Percentiles rank a stretch among this genome's conserved stretches.
These are phyloP conservation scores for Sugiyamaella pinicola DNA, from an alignment of 1,139 yeast genomes.

Conservation along the genomic window DNA sequence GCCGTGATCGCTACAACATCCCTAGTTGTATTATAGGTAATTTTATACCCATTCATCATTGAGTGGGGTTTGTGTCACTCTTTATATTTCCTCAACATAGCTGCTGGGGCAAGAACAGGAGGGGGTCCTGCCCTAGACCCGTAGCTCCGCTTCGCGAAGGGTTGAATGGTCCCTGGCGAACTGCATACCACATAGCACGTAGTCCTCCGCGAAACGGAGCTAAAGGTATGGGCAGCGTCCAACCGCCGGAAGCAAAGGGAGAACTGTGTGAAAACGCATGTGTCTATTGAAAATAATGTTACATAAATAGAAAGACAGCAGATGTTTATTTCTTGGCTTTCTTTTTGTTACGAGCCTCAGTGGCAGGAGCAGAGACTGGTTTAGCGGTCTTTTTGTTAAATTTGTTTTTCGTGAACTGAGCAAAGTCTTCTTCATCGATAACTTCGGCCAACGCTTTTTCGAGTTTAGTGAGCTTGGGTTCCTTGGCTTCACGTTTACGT, in stretches of 20 bases:
- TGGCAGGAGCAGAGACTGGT: background rate
- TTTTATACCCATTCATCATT: constrained; percentile 75
- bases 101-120: too few relatives aligned
- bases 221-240: too few relatives aligned
- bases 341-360: constrained; percentile 5
- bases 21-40: constrained; percentile 97
- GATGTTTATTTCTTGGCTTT: constrained; percentile 14
- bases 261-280: too few relatives aligned
- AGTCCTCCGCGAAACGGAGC: too few relatives aligned
- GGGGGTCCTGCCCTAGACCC: too few relatives aligned
- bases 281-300: constrained; percentile 6
- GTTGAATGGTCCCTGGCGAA: too few relatives aligned
- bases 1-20: constrained; percentile 90
- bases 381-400: constrained; percentile 19
- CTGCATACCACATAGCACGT: too few relatives aligned
- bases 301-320: constrained; percentile 6
- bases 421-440: constrained; percentile 63
- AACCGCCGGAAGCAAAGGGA: too few relatives aligned
- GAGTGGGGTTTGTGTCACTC: constrained; percentile 9
- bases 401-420: constrained; percentile 43
- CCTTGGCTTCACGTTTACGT: constrained; percentile 43
- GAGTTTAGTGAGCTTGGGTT: constrained; percentile 56
- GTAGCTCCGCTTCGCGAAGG: too few relatives aligned
- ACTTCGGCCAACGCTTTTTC: constrained; percentile 81
- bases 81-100: background rate